Evolutionary conservation across 768 basidiomycete species (phyloP), one percentile per base, ranked within the genome.

Genomic region (Rhizopogon sp.): DNA sequence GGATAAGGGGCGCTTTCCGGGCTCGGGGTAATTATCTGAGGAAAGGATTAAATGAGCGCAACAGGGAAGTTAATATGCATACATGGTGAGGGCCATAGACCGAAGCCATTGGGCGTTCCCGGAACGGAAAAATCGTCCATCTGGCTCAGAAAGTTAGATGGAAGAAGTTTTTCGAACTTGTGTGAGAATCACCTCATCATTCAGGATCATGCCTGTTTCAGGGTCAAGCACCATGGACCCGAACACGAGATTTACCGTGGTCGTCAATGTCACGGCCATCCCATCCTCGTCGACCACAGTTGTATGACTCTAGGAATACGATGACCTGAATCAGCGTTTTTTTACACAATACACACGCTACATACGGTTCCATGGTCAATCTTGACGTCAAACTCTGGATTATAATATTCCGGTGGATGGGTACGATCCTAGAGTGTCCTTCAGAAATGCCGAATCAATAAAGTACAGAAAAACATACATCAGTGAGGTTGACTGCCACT

Each of bases 61-160:
- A 50, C 16, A 25, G 31, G 7, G 3, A 40, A 16, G 17, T 43
- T 17, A 13, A 16, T 3, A 4, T 29, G 67, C 80, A 55, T 67
- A 88, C 90, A 92, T 6, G 89, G 90, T 14, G 88, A 91, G 16
- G 93, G 87, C 72, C 74, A 83, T 45, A 95, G 71, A 0, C 90
- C 93, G 64, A 93, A 96, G 2, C 76, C 82, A 61, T 97, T 96
- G 6, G 91, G 81, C n/a, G 71, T 69, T 3, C 89, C 93, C 1
- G 94, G 95, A 1, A 76, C 85, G 10, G 93, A 89, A 68, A 98
- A 98, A 69, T 98, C 96, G 58, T 93, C 91, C 89, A 93, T 90
- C 81, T 85, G 52, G 28, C 17, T 4, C 7, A 6, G 13, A 56
- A 11, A 7, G n/a, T 56, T 54, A 31, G 14, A 52, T 28, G 22